phyloP scores from a whole-genome alignment of 257 asterid genomes.

The Lavandula angustifolia region DNA sequence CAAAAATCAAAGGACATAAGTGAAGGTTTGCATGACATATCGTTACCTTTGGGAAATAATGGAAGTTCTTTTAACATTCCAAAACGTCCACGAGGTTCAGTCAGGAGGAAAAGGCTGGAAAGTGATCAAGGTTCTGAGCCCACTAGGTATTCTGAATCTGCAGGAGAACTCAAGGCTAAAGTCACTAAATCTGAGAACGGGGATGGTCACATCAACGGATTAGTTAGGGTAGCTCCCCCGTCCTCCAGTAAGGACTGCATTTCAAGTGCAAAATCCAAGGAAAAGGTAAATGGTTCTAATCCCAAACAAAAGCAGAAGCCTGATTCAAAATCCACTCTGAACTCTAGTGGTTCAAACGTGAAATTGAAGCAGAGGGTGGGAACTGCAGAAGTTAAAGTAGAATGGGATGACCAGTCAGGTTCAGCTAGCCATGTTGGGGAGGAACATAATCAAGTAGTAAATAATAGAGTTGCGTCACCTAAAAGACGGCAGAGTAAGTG shows the following conservation, averaged over 20 bases:
- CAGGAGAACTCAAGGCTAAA: constrained; percentile 37
- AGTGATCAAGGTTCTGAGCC: constrained; percentile 40
- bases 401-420: constrained; percentile 33
- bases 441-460: constrained; percentile 38
- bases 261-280: constrained; percentile 27
- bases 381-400: constrained; percentile 43
- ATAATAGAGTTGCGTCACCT: constrained; percentile 42
- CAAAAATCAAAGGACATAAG: constrained; percentile 36
- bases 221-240: constrained; percentile 33
- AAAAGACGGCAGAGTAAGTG: constrained; percentile 45
- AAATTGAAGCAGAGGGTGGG: constrained; percentile 44
- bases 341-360: constrained; percentile 37
- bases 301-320: constrained; percentile 34
- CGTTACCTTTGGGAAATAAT: constrained; percentile 57
- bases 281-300: constrained; percentile 33
- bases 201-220: constrained; percentile 40
- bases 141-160: constrained; percentile 40
- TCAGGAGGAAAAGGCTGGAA: constrained; percentile 56
- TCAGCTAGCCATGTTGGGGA: constrained; percentile 42
- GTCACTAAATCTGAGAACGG: constrained; percentile 39
- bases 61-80: constrained; percentile 69
- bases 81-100: constrained; percentile 82
- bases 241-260: constrained; percentile 27
- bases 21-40: constrained; percentile 50
- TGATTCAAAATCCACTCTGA: constrained; percentile 35